phyloP scores from a whole-genome alignment of 2,329 filamentous ascomycete species.

The Dactylellina parvicollis region DNA sequence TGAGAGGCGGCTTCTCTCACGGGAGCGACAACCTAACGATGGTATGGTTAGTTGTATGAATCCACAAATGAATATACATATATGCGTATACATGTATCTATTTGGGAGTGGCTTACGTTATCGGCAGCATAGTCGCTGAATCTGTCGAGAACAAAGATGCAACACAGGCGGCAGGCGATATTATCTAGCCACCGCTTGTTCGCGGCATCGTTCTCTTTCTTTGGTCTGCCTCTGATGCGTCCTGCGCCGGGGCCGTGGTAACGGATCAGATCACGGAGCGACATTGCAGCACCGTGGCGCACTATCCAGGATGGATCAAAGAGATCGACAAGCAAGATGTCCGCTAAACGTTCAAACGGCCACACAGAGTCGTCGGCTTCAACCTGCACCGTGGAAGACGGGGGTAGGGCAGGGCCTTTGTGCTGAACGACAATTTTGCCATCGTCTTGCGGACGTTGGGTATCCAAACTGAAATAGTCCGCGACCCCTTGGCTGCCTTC shows the following conservation, averaged over 20 bases:
- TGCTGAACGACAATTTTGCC: slow-evolving; percentile 94
- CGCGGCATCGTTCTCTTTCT: slow-evolving; percentile 77
- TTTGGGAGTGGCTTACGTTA: slow-evolving; percentile 64
- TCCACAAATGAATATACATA: slow-evolving; percentile 16
- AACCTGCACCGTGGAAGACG: slow-evolving; percentile 82
- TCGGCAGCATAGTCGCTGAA: slow-evolving; percentile 99
- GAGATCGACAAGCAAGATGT: slow-evolving; percentile 90
- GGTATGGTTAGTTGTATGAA: neutral
- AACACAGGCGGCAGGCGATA: slow-evolving; percentile 91
- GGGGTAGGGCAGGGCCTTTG: slow-evolving; percentile 74
- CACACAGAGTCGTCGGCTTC: slow-evolving; percentile 86
- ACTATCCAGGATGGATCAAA: slow-evolving; percentile 96
- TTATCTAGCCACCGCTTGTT: slow-evolving; percentile 93
- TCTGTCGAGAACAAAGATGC: slow-evolving; percentile 94
- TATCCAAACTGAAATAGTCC: slow-evolving; percentile 92
- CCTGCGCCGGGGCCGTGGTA: slow-evolving; percentile 90
- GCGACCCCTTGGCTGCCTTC: slow-evolving; percentile 70
- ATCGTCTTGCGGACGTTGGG: slow-evolving; percentile 82
- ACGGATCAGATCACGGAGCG: slow-evolving; percentile 86
- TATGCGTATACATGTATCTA: neutral
- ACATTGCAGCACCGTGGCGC: slow-evolving; percentile 94
- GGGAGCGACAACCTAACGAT: slow-evolving; percentile 77
- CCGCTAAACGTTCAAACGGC: slow-evolving; percentile 93
- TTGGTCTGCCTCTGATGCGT: slow-evolving; percentile 74
- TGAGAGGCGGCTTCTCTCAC: slow-evolving; percentile 96